Evolutionary conservation across 768 basidiomycete species (phyloP).

Genomic region (Russula olivacea): DNA sequence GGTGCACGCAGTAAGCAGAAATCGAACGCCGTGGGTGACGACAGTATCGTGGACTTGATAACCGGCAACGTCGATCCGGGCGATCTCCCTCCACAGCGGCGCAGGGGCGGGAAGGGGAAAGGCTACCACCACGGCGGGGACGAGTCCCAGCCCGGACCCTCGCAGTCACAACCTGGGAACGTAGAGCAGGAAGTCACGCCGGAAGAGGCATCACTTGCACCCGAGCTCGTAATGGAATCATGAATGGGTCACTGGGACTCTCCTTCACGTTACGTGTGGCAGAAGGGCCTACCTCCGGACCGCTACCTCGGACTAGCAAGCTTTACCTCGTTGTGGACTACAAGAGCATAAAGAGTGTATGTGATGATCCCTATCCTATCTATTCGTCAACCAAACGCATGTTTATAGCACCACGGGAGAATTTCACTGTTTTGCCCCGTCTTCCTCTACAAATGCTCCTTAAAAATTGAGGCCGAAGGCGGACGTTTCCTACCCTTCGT

Average conservation of each 20-base stretch:
- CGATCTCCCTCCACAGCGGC: background rate
- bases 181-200: background rate
- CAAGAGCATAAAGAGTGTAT: background rate
- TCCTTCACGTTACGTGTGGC: background rate
- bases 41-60: conserved; percentile 11
- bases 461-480: background rate
- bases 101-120: conserved; percentile 1
- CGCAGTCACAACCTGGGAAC: background rate
- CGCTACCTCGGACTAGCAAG: background rate
- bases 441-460: background rate
- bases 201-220: background rate
- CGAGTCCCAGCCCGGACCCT: background rate
- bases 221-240: background rate
- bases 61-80: conserved; percentile 13
- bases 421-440: background rate
- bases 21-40: background rate
- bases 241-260: background rate
- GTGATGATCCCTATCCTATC: background rate
- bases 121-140: background rate
- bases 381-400: background rate
- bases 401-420: background rate
- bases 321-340: background rate
- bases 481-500: background rate
- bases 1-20: conserved; percentile 3
- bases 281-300: too few relatives aligned